Conservation (phyloP, 2,329 filamentous ascomycete genomes). For the Plectosphaerella cucumerina region DNA sequence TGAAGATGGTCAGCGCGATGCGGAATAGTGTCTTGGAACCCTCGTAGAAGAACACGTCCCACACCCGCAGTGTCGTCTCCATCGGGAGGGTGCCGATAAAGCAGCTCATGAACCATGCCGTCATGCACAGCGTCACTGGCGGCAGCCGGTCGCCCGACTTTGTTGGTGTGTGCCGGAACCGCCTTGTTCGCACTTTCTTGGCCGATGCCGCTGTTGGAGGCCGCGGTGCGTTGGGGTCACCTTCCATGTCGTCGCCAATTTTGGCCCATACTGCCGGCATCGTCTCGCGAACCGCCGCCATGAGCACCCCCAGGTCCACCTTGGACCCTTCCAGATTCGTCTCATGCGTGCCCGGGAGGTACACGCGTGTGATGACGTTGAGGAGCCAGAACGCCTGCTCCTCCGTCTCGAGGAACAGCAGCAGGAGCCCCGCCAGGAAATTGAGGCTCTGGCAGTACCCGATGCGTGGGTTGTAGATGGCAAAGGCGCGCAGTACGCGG, state of each 20-base stretch:
- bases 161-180: conserved; percentile 29
- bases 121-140: conserved; percentile 87
- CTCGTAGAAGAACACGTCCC: conserved; percentile 96
- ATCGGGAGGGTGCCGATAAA: conserved; percentile 92
- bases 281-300: conserved; percentile 77
- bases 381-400: conserved; percentile 92
- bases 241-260: conserved; percentile 73
- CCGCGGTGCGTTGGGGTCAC: conserved; percentile 31
- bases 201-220: conserved; percentile 25
- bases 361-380: conserved; percentile 84
- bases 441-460: conserved; percentile 96
- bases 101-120: conserved; percentile 97
- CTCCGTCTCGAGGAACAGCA: conserved; percentile 83
- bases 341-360: conserved; percentile 88
- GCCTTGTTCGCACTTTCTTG: conserved; percentile 30
- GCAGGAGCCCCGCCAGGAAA: conserved; percentile 83
- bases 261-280: conserved; percentile 84
- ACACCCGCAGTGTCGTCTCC: conserved; percentile 86
- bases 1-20: conserved; percentile 87
- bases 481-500: conserved; percentile 82
- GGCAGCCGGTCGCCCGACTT: conserved; percentile 60
- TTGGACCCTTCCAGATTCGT: conserved; percentile 87
- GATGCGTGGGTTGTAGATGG: conserved; percentile 84
- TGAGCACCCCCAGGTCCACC: conserved; percentile 88
- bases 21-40: conserved; percentile 92